Evolutionary conservation across 2,329 filamentous ascomycete genomes (phyloP).

Genomic region (Trichoderma harzianum): DNA sequence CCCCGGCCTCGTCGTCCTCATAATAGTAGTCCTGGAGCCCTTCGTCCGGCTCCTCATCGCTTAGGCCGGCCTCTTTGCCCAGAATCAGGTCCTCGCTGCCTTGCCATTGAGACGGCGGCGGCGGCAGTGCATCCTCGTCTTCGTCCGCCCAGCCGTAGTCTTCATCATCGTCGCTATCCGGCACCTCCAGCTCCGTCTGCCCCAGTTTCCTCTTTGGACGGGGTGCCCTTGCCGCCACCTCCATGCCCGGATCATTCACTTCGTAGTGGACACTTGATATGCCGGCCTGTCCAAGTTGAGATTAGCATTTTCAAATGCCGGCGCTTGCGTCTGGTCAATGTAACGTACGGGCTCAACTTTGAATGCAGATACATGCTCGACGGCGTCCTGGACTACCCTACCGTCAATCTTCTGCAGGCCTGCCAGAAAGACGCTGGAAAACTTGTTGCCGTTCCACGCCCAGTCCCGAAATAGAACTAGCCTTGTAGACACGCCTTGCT

Average conservation of each 20-base stretch:
- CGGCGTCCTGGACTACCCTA: constrained; percentile 37
- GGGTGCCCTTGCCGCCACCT: constrained; percentile 27
- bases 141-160: constrained; percentile 71
- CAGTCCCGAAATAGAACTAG: constrained; percentile 79
- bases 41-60: constrained; percentile 37
- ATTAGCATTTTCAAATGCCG: constrained; percentile 24
- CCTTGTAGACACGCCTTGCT: constrained; percentile 69
- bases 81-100: constrained; percentile 63
- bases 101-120: constrained; percentile 63
- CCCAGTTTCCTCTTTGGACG: constrained; percentile 61
- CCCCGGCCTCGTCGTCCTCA: constrained; percentile 24
- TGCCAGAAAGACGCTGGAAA: constrained; percentile 54
- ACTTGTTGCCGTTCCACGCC: constrained; percentile 47
- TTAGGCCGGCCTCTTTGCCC: constrained; percentile 43
- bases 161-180: constrained; percentile 63
- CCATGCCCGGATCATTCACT: constrained; percentile 35
- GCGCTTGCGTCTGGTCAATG: constrained; percentile 13
- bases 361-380: constrained; percentile 49
- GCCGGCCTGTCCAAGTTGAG: constrained; percentile 38
- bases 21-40: constrained; percentile 29
- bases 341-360: constrained; percentile 43
- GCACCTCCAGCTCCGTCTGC: constrained; percentile 57
- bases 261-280: constrained; percentile 42
- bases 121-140: constrained; percentile 58
- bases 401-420: constrained; percentile 65